Evolutionary conservation across 2,329 filamentous ascomycete genomes (phyloP).

Genomic region (Trichophyton equinum): DNA sequence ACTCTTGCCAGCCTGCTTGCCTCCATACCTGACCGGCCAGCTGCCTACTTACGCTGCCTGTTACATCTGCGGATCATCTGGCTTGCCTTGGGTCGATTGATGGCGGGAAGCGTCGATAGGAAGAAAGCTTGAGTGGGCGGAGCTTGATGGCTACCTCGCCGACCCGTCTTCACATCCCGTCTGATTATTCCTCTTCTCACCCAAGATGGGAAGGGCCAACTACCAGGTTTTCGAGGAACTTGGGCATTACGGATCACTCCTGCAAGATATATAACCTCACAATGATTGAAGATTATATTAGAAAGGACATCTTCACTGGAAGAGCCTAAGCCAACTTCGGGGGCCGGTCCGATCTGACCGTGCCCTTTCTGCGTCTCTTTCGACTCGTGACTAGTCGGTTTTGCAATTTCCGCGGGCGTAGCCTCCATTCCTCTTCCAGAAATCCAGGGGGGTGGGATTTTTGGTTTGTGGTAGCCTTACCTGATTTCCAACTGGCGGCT

Average conservation of each 20-base stretch:
- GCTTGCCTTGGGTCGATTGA: not conserved
- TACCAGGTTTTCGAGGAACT: not conserved
- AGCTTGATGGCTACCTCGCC: not conserved
- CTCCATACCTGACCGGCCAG: not conserved
- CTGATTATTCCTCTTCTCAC: not conserved
- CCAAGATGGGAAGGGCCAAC: not conserved
- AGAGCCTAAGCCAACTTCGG: not conserved
- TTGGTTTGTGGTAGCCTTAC: conserved; percentile 3
- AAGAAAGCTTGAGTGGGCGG: not conserved
- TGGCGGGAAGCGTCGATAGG: not conserved
- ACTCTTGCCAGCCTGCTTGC: not conserved
- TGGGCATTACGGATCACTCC: not conserved
- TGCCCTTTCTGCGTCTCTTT: not conserved
- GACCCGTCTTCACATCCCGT: not conserved
- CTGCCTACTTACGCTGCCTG: not conserved
- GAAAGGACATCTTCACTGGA: not conserved
- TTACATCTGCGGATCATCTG: conserved; percentile 4
- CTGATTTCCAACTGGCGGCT: conserved; percentile 1
- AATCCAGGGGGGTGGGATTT: not conserved
- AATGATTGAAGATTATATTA: not conserved
- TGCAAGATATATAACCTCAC: not conserved
- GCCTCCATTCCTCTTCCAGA: not conserved
- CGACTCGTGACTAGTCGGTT: conserved; percentile 1
- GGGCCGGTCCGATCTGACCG: conserved; percentile 3
- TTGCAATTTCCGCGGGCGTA: conserved; percentile 1